Percentiles rank a stretch among this genome's conserved stretches.
These are phyloP conservation scores for Scedosporium aurantiacum DNA, from an alignment of 2,329 filamentous ascomycete genomes.

Conservation along the genomic window DNA sequence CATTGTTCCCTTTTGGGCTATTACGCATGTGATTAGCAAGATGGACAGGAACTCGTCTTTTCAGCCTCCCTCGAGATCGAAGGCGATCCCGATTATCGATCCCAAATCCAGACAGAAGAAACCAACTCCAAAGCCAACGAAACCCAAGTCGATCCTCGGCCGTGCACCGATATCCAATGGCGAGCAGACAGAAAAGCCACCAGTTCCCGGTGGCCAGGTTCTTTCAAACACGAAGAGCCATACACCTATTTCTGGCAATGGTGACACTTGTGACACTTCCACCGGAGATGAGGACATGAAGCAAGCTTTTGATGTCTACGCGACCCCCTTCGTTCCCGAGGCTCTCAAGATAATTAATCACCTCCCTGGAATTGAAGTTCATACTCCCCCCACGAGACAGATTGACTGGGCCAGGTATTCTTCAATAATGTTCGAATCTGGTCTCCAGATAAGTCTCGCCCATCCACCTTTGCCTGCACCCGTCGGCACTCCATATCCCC, in stretches of 20 bases:
- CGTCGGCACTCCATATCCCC: background rate
- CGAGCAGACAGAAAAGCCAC: no score
- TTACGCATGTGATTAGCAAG: background rate
- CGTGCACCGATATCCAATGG: no score
- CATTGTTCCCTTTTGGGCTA: background rate
- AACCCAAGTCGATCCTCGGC: background rate
- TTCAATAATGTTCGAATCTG: background rate
- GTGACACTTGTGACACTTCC: background rate
- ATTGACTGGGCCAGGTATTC: background rate
- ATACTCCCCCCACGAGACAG: background rate
- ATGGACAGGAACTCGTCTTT: background rate
- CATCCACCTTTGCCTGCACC: background rate
- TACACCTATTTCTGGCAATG: no score
- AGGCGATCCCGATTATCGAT: background rate
- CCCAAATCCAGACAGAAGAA: background rate
- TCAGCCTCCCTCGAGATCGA: background rate
- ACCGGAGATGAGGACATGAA: background rate
- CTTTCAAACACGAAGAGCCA: no score
- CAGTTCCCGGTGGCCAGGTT: no score
- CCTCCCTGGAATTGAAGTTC: background rate
- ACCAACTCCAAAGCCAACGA: background rate
- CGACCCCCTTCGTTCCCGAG: conserved; percentile 5
- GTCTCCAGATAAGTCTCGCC: background rate
- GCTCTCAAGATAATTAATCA: background rate
- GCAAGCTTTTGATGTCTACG: conserved; percentile 2